A percentile compares a stretch with the other conserved stretches of the same genome.
Conservation (phyloP, 306 rosid genomes). For the Betula pendula region DNA sequence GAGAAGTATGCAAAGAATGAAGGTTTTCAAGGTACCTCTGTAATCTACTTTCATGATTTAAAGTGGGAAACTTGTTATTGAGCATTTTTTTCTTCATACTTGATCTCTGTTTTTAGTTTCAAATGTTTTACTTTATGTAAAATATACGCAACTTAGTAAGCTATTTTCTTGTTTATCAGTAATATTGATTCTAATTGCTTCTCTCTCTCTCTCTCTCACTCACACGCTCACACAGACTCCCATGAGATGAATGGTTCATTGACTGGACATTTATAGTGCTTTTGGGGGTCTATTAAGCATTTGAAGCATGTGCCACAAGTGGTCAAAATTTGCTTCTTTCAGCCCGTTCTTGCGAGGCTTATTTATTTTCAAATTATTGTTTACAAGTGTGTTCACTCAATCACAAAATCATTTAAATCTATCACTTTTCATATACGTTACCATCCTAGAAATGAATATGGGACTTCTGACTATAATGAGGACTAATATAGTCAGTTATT, state of each 20-base stretch:
- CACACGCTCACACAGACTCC: not conserved
- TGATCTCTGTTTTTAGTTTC: not conserved
- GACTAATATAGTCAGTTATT: conserved; percentile 19
- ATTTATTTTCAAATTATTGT: not conserved
- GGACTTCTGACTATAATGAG: conserved; percentile 12
- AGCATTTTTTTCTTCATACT: conserved; percentile 4
- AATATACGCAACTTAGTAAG: conserved; percentile 10
- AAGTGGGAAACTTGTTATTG: not conserved
- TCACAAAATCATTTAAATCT: not conserved
- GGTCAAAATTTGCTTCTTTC: not conserved
- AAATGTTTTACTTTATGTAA: not conserved
- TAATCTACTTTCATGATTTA: not conserved
- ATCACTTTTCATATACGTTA: not conserved
- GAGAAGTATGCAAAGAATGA: conserved; percentile 86
- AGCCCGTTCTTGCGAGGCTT: not conserved
- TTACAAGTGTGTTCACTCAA: not conserved
- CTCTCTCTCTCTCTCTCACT: not conserved
- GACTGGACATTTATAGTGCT: not conserved
- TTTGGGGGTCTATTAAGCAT: not conserved
- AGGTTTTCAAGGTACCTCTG: conserved; percentile 62
- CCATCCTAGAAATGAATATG: conserved; percentile 10
- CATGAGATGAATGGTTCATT: not conserved
- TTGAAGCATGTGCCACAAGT: not conserved
- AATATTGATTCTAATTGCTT: not conserved
- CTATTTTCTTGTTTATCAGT: not conserved